A percentile compares a stretch with the other conserved stretches of the same genome.
These are phyloP conservation scores for Acanthamoeba royreba DNA, from an alignment of 208 protist species.

Conservation along the genomic window DNA sequence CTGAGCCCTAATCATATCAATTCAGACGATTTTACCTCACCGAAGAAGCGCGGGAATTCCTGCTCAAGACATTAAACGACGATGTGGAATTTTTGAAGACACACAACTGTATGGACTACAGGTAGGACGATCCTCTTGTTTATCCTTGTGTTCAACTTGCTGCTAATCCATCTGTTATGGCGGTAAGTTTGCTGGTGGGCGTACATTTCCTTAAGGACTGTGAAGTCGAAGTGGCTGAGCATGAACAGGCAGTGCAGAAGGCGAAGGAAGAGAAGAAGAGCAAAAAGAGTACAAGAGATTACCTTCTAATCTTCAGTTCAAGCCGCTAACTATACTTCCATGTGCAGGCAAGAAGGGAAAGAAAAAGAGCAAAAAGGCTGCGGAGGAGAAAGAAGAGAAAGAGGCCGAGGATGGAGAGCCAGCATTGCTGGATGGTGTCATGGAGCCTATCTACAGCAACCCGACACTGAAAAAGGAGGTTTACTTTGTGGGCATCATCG, in stretches of 20 bases:
- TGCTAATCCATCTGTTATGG: too few relatives aligned
- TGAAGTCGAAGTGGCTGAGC: neutral
- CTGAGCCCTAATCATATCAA: neutral
- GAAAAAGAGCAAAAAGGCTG: neutral
- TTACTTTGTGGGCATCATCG: conserved; percentile 33
- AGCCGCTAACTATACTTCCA: too few relatives aligned
- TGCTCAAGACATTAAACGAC: neutral
- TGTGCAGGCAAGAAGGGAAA: neutral
- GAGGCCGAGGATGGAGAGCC: neutral
- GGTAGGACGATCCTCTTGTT: neutral
- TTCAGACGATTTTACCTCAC: neutral
- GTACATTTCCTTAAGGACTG: neutral
- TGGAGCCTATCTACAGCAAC: neutral
- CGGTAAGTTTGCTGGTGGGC: neutral
- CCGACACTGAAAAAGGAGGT: neutral
- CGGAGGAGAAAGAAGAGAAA: neutral
- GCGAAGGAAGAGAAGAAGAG: conserved; percentile 18
- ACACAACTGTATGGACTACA: conserved; percentile 47
- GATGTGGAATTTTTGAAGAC: conserved; percentile 28
- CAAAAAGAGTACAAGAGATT: neutral
- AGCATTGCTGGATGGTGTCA: neutral
- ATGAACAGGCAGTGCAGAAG: neutral
- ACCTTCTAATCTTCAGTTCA: too few relatives aligned
- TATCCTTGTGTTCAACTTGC: too few relatives aligned
- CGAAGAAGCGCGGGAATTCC: neutral